These are phyloP conservation scores for Argentina anserina DNA, from an alignment of 306 rosid genomes.

Conservation along the genomic window DNA sequence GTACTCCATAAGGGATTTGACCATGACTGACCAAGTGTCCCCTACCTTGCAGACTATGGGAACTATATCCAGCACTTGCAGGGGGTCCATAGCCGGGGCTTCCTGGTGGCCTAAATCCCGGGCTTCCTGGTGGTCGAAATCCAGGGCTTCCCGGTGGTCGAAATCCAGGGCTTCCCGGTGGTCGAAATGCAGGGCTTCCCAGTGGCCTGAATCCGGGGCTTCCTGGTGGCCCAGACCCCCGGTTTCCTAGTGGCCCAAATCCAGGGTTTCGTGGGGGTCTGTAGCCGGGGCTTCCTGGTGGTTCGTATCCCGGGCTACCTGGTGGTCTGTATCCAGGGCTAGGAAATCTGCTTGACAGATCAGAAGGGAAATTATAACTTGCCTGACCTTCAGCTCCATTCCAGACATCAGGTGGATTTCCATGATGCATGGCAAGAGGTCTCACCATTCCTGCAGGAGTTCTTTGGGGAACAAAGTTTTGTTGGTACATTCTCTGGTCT, in stretches of 20 bases:
- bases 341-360: slow-evolving; percentile 29
- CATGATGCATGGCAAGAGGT: slow-evolving; percentile 27
- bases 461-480: slow-evolving; percentile 29
- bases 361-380: slow-evolving; percentile 30
- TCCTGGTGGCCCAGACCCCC: background rate
- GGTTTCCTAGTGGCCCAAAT: background rate
- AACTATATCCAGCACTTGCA: slow-evolving; percentile 24
- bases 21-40: slow-evolving; percentile 34
- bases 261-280: background rate
- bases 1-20: slow-evolving; percentile 42
- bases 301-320: slow-evolving; percentile 37
- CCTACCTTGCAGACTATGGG: slow-evolving; percentile 36
- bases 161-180: background rate
- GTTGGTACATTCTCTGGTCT: slow-evolving; percentile 33
- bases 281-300: slow-evolving; percentile 24
- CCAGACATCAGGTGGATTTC: slow-evolving; percentile 34
- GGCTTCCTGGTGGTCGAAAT: background rate
- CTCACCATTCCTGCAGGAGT: slow-evolving; percentile 25
- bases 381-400: slow-evolving; percentile 43
- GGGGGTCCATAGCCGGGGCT: slow-evolving; percentile 15
- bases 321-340: slow-evolving; percentile 39
- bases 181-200: background rate
- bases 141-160: slow-evolving; percentile 25
- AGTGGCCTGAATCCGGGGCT: background rate
- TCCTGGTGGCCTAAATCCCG: slow-evolving; percentile 33